phyloP scores from a whole-genome alignment of 2,329 filamentous ascomycete species.

The Fusarium luffae region DNA sequence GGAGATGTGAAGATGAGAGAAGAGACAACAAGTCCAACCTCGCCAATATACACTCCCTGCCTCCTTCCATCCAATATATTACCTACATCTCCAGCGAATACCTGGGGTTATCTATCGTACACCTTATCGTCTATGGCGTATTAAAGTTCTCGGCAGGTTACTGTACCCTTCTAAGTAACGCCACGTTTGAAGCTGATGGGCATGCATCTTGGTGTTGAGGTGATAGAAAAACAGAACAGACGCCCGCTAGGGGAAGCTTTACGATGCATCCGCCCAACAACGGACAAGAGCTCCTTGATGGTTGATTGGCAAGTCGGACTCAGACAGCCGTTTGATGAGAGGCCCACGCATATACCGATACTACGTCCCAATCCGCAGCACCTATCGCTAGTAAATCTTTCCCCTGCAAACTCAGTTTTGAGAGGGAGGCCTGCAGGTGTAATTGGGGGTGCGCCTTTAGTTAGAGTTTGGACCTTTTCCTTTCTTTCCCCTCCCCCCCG shows the following conservation, averaged over 20 bases:
- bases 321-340: slow-evolving; percentile 28
- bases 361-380: not conserved
- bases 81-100: not conserved
- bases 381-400: not conserved
- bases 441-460: slow-evolving; percentile 13
- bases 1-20: not conserved
- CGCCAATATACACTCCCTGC: not conserved
- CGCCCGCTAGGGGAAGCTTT: slow-evolving; percentile 32
- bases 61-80: not conserved
- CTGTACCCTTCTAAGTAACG: not conserved
- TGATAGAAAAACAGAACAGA: not conserved
- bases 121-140: slow-evolving; percentile 8
- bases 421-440: not conserved
- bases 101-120: not conserved
- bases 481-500: not conserved
- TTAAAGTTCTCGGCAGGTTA: slow-evolving; percentile 13
- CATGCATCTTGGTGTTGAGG: not conserved
- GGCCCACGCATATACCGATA: slow-evolving; percentile 22
- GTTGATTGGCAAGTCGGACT: slow-evolving; percentile 20
- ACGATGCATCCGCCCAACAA: slow-evolving; percentile 23
- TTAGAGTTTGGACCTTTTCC: slow-evolving; percentile 9
- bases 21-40: slow-evolving; percentile 26
- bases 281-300: slow-evolving; percentile 3
- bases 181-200: not conserved
- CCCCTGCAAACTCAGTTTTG: not conserved